phyloP scores from a whole-genome alignment of 805 yeast genomes.

The Maudiozyma bulderi region DNA sequence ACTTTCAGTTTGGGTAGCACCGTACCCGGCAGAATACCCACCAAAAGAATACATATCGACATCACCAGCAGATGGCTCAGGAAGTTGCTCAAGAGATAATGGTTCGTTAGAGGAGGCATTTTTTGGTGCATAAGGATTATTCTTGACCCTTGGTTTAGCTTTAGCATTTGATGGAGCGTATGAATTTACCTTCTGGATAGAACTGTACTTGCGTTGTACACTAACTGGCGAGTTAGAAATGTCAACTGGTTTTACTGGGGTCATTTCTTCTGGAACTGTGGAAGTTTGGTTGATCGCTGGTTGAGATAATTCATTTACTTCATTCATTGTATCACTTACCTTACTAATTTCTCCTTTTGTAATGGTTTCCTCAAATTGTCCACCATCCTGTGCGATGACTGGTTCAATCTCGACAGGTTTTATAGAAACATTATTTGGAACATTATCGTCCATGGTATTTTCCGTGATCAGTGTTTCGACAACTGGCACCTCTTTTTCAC shows the following conservation, averaged over 20 bases:
- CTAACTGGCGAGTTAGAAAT: neutral
- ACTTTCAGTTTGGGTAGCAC: neutral
- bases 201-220: neutral
- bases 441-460: no score
- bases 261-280: neutral
- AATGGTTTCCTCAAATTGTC: no score
- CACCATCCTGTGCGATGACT: no score
- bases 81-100: neutral
- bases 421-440: neutral
- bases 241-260: neutral
- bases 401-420: no score
- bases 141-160: conserved; percentile 3
- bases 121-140: conserved; percentile 6
- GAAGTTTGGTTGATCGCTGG: neutral
- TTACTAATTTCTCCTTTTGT: no score
- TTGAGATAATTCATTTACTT: neutral
- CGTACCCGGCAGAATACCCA: neutral
- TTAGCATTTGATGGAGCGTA: conserved; percentile 3
- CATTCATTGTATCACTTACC: no score
- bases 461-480: no score
- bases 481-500: no score
- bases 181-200: conserved; percentile 1
- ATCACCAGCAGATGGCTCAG: neutral
- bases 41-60: conserved; percentile 1
- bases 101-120: neutral